Base-by-base conservation (phyloP, 768 basidiomycete species). In the Flagelloscypha sp. region DNA sequence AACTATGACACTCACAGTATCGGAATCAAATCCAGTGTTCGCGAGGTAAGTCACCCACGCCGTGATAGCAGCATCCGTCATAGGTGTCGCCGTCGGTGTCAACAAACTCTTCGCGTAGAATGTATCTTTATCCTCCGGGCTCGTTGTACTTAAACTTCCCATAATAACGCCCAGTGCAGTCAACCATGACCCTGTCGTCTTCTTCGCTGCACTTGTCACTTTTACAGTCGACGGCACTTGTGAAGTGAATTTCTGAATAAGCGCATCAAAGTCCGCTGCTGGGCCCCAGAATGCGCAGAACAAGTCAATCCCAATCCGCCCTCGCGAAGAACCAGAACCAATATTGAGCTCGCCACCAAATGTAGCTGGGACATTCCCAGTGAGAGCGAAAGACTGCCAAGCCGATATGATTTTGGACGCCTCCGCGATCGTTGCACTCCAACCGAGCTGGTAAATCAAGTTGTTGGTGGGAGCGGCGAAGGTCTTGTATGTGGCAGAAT, bases 291-390 rank as follows among this genome's bases (percentile, higher is more conserved):
- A 46, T 4, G 18, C 37, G 13, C 41, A 41, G 15, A 40, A 27
- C 19, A 36, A 46, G 6, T 16, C 18, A 20, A 46, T 20, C 12
- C 30, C 16, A 4, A 45, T 37, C 7, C 15, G 35, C 17, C 44
- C 44, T 22, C 34, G 24, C 10, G 34, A 6, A 3, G 32, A 23
- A n/a, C 41, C 41, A 29, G 33, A 25, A 5, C 32, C 13, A 3
- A 46, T 21, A 18, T 16, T 13, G 18, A 46, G 24, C 27, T 46
- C 41, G n/a, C 41, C 41, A 12, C 44, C 44, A 7, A 46, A 35
- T 15, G 35, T 34, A 7, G 22, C 12, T 3, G 44, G 37, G 23
- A 42, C 16, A 16, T 19, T 21, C 16, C 30, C 32, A 15, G 25
- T 29, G 28, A 37, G 31, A 10, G 32, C 33, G 24, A 43, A 46